Evolutionary conservation across 1,284 basidiomycete genomes (phyloP).

Genomic region (Leccinum angustisporum): DNA sequence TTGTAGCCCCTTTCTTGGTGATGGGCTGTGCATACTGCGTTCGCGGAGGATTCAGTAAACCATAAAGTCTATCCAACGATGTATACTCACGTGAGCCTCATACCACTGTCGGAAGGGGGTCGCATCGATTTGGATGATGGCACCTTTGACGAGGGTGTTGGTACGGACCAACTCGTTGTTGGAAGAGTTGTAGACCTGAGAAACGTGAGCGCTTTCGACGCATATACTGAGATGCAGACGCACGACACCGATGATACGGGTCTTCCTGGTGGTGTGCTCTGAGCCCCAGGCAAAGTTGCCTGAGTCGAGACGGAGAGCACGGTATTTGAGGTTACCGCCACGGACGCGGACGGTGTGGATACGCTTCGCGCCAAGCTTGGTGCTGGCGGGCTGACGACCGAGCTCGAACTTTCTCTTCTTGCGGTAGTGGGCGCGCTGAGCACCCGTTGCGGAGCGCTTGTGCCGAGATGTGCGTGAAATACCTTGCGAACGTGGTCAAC

Average conservation of each 20-base stretch:
- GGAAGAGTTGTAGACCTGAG: conserved; percentile 92
- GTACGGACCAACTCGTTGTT: conserved; percentile 99
- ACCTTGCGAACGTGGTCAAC: conserved; percentile 50
- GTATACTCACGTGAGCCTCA: conserved; percentile 81
- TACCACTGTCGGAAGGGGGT: conserved; percentile 99
- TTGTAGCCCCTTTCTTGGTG: conserved; percentile 70
- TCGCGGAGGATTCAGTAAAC: conserved; percentile 11
- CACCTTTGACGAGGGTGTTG: conserved; percentile 94
- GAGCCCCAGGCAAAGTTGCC: conserved; percentile 98
- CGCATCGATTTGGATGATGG: conserved; percentile 94
- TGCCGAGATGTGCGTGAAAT: conserved; percentile 93
- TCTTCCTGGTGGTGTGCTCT: conserved; percentile 90
- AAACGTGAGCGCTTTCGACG: conserved; percentile 8
- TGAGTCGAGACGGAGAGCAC: conserved; percentile 89
- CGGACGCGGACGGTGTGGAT: conserved; percentile 91
- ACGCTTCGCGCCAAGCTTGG: conserved; percentile 91
- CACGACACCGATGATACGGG: conserved; percentile 91
- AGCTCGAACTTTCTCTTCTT: conserved; percentile 99
- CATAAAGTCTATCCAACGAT: neutral
- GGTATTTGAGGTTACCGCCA: conserved; percentile 91
- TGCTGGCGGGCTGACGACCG: conserved; percentile 93
- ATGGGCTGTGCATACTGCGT: conserved; percentile 87
- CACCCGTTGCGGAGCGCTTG: conserved; percentile 92
- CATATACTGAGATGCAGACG: conserved; percentile 39
- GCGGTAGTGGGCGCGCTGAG: conserved; percentile 93